A percentile compares a stretch with the other conserved stretches of the same genome.
These are phyloP conservation scores for Cenchrus americanus DNA, from an alignment of 176 grass and related monocot species.

Conservation along the genomic window DNA sequence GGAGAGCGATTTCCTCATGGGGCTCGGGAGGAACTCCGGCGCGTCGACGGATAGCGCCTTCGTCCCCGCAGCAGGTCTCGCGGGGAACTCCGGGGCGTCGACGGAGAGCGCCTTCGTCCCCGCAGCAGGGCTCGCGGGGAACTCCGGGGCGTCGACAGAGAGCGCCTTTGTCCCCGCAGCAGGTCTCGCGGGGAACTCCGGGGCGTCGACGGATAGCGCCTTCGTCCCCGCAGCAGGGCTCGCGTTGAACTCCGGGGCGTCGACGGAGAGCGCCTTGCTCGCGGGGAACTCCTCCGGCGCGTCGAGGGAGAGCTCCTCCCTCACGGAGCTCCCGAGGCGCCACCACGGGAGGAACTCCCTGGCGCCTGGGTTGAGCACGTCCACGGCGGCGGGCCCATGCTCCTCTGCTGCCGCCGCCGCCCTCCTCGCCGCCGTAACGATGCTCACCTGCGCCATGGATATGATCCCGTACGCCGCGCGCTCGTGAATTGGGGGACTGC, in stretches of 20 bases:
- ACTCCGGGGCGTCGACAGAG: neutral
- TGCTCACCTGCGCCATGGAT: conserved; percentile 15
- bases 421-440: neutral
- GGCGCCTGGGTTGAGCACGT: conserved; percentile 15
- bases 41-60: conserved; percentile 23
- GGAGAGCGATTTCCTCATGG: neutral
- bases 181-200: neutral
- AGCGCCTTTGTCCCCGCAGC: neutral
- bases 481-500: too few relatives aligned
- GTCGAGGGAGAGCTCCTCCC: neutral
- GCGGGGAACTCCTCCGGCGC: neutral
- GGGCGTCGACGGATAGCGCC: neutral
- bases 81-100: conserved; percentile 21
- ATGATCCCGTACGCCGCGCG: too few relatives aligned
- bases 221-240: too few relatives aligned
- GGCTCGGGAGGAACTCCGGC: conserved; percentile 21
- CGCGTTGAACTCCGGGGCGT: conserved; percentile 12
- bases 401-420: neutral
- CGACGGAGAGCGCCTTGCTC: neutral
- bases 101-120: neutral
- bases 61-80: neutral
- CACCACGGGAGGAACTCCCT: conserved; percentile 39
- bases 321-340: neutral
- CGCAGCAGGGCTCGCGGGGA: too few relatives aligned
- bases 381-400: neutral